phyloP scores from a whole-genome alignment of 306 rosid genomes.

The Crotalaria pallida region DNA sequence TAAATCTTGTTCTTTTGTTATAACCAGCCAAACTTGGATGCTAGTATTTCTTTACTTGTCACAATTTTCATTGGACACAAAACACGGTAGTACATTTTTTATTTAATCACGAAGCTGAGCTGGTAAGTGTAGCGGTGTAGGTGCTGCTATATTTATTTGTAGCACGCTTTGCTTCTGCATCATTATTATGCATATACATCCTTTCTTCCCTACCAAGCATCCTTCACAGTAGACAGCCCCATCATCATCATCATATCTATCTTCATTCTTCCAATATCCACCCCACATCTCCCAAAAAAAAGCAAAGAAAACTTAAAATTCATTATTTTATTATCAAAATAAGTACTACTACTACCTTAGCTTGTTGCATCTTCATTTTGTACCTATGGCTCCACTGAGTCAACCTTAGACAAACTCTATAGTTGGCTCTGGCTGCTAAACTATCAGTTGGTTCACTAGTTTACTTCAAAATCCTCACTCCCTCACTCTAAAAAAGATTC shows the following conservation, averaged over 20 bases:
- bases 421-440: too few species aligned
- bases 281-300: not conserved
- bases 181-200: not conserved
- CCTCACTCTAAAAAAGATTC: too few species aligned
- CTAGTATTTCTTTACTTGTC: not conserved
- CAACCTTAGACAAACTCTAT: not conserved
- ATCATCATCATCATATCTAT: not conserved
- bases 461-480: too few species aligned
- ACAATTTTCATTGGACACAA: not conserved
- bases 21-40: not conserved
- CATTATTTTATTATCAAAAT: not conserved
- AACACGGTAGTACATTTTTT: not conserved
- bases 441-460: too few species aligned
- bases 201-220: not conserved
- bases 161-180: conserved; percentile 13
- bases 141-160: not conserved
- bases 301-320: too few species aligned
- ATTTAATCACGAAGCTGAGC: not conserved
- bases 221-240: not conserved
- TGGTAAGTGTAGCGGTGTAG: not conserved
- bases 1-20: not conserved
- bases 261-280: not conserved
- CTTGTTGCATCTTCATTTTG: not conserved
- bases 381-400: not conserved
- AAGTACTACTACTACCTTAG: too few species aligned